These are phyloP conservation scores for Aristolochia contorta DNA, from an alignment of 164 flowering plant genomes.

Conservation along the genomic window DNA sequence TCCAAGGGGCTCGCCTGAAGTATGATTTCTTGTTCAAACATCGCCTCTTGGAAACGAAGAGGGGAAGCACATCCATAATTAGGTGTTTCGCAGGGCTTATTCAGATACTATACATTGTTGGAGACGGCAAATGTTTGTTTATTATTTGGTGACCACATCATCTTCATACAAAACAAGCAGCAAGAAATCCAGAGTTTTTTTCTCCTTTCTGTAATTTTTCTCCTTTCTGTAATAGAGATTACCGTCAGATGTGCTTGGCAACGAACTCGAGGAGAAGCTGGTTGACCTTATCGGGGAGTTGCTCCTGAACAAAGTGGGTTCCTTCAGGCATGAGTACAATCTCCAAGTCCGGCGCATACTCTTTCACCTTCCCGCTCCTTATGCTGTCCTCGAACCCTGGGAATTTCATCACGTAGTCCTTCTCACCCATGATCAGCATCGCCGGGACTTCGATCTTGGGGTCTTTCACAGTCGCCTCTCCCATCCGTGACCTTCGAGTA, in stretches of 20 bases:
- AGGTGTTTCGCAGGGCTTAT: no score
- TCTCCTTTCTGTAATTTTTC: no score
- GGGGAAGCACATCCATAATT: no score
- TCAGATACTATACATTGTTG: no score
- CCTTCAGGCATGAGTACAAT: constrained; percentile 30
- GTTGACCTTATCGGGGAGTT: constrained; percentile 37
- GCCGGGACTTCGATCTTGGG: constrained; percentile 27
- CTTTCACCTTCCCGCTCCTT: constrained; percentile 24
- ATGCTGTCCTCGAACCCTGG: constrained; percentile 39
- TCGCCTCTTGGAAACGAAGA: no score
- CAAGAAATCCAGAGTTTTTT: no score
- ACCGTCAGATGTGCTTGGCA: constrained; percentile 11
- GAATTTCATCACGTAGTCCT: constrained; percentile 36
- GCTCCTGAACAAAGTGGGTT: constrained; percentile 43
- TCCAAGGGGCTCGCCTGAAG: no score
- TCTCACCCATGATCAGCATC: constrained; percentile 34
- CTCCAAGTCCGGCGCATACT: constrained; percentile 37
- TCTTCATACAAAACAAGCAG: no score
- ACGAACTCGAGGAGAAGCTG: constrained; percentile 27
- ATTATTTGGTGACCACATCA: no score
- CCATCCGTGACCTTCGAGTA: constrained; percentile 20
- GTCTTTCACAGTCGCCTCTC: constrained; percentile 13
- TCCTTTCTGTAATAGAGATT: no score
- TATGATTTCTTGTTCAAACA: no score
- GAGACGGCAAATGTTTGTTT: no score